These are phyloP conservation scores for Aspergillus glaucus DNA, from an alignment of 2,329 filamentous ascomycete species.

Conservation along the genomic window DNA sequence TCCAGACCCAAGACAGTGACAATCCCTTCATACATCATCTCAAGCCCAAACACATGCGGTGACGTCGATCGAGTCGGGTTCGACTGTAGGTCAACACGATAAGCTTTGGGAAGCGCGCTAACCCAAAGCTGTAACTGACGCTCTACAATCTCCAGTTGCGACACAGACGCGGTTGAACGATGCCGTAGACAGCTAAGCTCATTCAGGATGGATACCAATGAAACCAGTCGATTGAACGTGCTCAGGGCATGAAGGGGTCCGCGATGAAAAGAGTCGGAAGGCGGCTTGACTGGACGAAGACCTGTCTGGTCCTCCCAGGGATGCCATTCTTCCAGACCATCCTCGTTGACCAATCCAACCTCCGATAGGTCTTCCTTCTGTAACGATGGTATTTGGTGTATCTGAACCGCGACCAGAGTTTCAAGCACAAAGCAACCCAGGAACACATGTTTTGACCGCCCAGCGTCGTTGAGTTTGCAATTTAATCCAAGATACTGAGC, in stretches of 20 bases:
- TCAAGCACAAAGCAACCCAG: constrained; percentile 51
- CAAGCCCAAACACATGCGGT: constrained; percentile 29
- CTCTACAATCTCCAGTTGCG: constrained; percentile 24
- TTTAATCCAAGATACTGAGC: constrained; percentile 21
- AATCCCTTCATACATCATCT: constrained; percentile 29
- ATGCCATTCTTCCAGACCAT: constrained; percentile 68
- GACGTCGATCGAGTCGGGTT: constrained; percentile 17
- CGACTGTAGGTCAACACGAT: constrained; percentile 23
- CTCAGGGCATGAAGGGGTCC: constrained; percentile 44
- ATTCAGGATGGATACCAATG: constrained; percentile 30
- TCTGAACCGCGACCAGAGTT: constrained; percentile 43
- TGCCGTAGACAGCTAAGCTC: constrained; percentile 25
- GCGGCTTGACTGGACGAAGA: constrained; percentile 20
- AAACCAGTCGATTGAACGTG: constrained; percentile 48
- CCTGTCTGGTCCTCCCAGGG: constrained; percentile 55
- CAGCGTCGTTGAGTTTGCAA: constrained; percentile 41
- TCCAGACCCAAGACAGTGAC: constrained; percentile 19
- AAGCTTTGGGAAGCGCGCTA: constrained; percentile 23
- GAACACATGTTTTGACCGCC: constrained; percentile 39
- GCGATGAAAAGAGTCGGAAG: constrained; percentile 25
- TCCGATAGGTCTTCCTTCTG: constrained; percentile 46
- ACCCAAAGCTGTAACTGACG: constrained; percentile 28
- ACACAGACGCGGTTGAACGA: constrained; percentile 13
- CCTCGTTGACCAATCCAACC: constrained; percentile 51
- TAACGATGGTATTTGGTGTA: constrained; percentile 42